phyloP scores from a whole-genome alignment of 768 basidiomycete genomes.

The Collybia mongolica region DNA sequence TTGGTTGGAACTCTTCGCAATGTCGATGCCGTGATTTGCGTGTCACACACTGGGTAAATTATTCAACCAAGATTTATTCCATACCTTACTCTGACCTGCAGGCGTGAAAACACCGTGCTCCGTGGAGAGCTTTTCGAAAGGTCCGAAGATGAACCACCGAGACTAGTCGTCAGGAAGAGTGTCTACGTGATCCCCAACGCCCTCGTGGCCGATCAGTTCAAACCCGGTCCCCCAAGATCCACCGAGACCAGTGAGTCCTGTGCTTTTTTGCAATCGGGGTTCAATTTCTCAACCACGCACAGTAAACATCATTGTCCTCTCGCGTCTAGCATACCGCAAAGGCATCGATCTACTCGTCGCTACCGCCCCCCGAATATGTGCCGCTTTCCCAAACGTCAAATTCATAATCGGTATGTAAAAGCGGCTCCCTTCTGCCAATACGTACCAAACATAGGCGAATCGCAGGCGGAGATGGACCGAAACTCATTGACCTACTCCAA shows the following conservation, averaged over 20 bases:
- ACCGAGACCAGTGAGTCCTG: conserved; percentile 54
- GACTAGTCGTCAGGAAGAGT: conserved; percentile 47
- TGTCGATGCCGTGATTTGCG: conserved; percentile 93
- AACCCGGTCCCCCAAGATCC: conserved; percentile 51
- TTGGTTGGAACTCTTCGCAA: conserved; percentile 83
- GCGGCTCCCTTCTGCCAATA: not conserved
- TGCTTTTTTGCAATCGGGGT: not conserved
- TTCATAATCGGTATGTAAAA: conserved; percentile 74
- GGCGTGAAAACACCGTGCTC: conserved; percentile 96
- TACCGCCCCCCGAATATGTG: conserved; percentile 87
- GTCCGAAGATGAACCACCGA: conserved; percentile 40
- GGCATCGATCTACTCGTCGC: conserved; percentile 95
- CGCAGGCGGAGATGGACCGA: conserved; percentile 93
- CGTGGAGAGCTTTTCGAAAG: conserved; percentile 74
- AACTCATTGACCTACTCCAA: conserved; percentile 91
- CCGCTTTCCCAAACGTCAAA: conserved; percentile 78
- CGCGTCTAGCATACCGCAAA: conserved; percentile 91
- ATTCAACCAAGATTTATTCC: not conserved
- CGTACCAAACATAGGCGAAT: not conserved
- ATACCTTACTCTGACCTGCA: conserved; percentile 26
- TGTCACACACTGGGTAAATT: conserved; percentile 91
- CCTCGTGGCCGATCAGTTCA: conserved; percentile 83
- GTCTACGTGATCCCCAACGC: conserved; percentile 96
- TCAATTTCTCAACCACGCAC: conserved; percentile 3
- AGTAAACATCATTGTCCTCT: conserved; percentile 93